A percentile compares a stretch with the other conserved stretches of the same genome.
Conservation (phyloP, 306 rosid species). For the Cicer yamashitae region DNA sequence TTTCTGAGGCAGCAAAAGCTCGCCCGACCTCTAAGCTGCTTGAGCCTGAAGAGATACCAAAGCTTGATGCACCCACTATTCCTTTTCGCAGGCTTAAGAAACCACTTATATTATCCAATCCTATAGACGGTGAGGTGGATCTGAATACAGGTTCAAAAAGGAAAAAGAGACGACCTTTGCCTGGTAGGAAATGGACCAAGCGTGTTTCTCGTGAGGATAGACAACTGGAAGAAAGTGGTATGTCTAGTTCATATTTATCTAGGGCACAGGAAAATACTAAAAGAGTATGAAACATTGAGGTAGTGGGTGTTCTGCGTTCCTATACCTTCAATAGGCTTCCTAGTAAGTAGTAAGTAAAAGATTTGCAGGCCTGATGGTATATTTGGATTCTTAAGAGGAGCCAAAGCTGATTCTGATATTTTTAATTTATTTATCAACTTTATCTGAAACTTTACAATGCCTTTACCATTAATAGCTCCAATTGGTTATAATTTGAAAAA, state of each 20-base stretch:
- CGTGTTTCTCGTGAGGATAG: conserved; percentile 70
- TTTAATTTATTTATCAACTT: conserved; percentile 12
- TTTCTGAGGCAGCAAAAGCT: conserved; percentile 83
- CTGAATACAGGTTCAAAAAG: conserved; percentile 51
- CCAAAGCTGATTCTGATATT: conserved; percentile 17
- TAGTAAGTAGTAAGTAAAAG: conserved; percentile 8
- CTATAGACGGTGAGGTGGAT: conserved; percentile 51
- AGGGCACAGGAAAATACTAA: conserved; percentile 12
- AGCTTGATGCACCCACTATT: conserved; percentile 83
- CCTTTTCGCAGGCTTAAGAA: conserved; percentile 78
- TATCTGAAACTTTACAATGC: conserved; percentile 9
- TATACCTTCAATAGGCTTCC: conserved; percentile 15
- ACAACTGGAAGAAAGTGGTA: conserved; percentile 62
- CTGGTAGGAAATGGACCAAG: conserved; percentile 84
- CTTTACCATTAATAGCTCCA: conserved; percentile 31
- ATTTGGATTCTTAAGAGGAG: conserved; percentile 12
- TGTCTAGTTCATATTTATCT: conserved; percentile 42
- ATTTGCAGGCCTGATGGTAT: conserved; percentile 26
- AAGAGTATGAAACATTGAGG: not conserved
- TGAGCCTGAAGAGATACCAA: conserved; percentile 70
- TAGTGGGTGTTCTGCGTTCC: conserved; percentile 8
- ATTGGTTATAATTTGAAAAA: conserved; percentile 22
- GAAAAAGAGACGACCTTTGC: conserved; percentile 75
- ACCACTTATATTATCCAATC: conserved; percentile 56
- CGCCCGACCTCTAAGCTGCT: conserved; percentile 91